These are phyloP conservation scores for Annulohypoxylon moriforme DNA, from an alignment of 495 filamentous ascomycete species.

Conservation along the genomic window DNA sequence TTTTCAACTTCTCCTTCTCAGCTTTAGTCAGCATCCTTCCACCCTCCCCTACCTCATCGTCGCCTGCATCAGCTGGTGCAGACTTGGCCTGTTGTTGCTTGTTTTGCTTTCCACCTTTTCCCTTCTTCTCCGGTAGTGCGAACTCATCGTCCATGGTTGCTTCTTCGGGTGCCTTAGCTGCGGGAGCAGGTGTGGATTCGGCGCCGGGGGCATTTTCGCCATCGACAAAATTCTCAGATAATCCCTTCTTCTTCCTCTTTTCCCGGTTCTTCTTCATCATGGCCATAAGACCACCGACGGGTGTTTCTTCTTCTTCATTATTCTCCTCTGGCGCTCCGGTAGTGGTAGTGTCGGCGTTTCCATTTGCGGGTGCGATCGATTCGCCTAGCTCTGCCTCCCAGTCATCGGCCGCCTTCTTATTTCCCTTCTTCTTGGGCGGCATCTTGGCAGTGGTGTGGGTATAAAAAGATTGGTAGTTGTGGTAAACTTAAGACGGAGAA, in stretches of 20 bases:
- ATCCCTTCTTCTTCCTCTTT: slow-evolving; percentile 94
- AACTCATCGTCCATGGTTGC: slow-evolving; percentile 88
- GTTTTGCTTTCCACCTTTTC: slow-evolving; percentile 86
- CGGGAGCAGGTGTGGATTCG: slow-evolving; percentile 60
- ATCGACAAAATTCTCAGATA: slow-evolving; percentile 78
- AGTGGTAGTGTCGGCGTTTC: slow-evolving; percentile 52
- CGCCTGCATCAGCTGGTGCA: slow-evolving; percentile 61
- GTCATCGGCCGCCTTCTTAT: slow-evolving; percentile 87
- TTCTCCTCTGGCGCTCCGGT: slow-evolving; percentile 59
- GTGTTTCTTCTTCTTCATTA: slow-evolving; percentile 62
- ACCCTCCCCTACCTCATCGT: slow-evolving; percentile 65
- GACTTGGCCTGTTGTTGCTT: slow-evolving; percentile 70
- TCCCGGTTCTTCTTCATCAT: slow-evolving; percentile 88
- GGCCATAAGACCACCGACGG: slow-evolving; percentile 79
- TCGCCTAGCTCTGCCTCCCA: slow-evolving; percentile 98
- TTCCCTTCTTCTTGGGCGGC: slow-evolving; percentile 95
- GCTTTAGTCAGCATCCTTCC: slow-evolving; percentile 88
- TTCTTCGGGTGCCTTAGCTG: slow-evolving; percentile 82
- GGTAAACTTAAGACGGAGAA: background rate
- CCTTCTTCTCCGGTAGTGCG: slow-evolving; percentile 89
- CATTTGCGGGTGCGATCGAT: slow-evolving; percentile 64
- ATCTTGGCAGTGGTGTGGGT: slow-evolving; percentile 59
- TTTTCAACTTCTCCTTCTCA: slow-evolving; percentile 95
- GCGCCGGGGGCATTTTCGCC: slow-evolving; percentile 70
- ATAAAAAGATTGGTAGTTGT: background rate